Conservation (phyloP, 2,329 filamentous ascomycete species). For the Xylariales sp. region DNA sequence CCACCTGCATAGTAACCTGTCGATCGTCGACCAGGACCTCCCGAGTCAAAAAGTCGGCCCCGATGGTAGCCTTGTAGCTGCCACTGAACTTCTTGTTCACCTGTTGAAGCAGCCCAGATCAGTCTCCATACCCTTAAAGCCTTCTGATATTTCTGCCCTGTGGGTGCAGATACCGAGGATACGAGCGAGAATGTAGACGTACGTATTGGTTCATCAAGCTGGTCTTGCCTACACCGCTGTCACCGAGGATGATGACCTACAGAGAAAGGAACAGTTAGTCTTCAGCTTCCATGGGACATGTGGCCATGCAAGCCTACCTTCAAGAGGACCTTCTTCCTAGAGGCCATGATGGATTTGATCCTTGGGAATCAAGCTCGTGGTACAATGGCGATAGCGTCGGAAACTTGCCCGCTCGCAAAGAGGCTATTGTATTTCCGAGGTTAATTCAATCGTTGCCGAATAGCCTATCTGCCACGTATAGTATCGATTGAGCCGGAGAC, state of each 20-base stretch:
- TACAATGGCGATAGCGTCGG: too few species aligned
- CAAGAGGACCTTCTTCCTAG: constrained; percentile 84
- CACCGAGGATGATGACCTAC: constrained; percentile 96
- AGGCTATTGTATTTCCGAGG: too few species aligned
- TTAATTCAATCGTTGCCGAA: too few species aligned
- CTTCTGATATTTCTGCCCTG: too few species aligned
- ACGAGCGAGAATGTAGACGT: constrained; percentile 33
- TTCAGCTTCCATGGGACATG: constrained; percentile 11
- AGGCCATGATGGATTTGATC: constrained; percentile 54
- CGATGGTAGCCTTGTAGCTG: constrained; percentile 99
- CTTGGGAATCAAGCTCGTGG: background rate
- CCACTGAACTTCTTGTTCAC: constrained; percentile 99
- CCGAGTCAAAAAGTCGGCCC: constrained; percentile 96
- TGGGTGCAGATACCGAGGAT: too few species aligned
- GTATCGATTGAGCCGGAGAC: too few species aligned
- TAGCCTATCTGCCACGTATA: too few species aligned
- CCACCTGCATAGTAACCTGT: constrained; percentile 96
- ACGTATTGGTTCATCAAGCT: constrained; percentile 99
- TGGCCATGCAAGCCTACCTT: constrained; percentile 59
- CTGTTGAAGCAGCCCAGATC: constrained; percentile 41
- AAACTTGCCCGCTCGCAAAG: too few species aligned
- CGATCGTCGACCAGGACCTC: constrained; percentile 96
- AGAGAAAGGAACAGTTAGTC: constrained; percentile 7
- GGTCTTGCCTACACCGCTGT: constrained; percentile 98
- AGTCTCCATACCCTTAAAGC: too few species aligned